Base-by-base conservation (phyloP, 1,284 basidiomycete species). In the Naganishia sp. region DNA sequence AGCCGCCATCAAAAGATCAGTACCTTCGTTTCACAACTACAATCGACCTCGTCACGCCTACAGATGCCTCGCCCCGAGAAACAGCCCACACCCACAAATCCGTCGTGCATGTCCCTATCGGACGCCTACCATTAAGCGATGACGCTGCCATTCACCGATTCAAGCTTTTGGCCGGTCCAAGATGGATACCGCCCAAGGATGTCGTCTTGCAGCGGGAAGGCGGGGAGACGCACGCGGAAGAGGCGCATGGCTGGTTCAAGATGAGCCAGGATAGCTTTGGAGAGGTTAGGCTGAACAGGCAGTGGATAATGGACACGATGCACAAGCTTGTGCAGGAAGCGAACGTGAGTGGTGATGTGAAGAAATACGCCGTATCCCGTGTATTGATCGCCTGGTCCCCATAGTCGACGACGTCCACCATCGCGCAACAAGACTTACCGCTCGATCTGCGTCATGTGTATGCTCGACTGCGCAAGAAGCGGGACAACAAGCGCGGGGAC, bases 181-280 rank as follows among this genome's bases (percentile, higher is more conserved):
- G 92, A 64, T 94, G 92, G 92, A 85, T 87, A 16, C 86, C 86
- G 75, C 25, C 65, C 66, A 25, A 54, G 36, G 13, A 49, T 36
- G 55, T 18, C 16, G 39, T 53, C 0, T 42, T 56, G 28, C 54
- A 53, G 42, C 77, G 70, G 23, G 68, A 75, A 21, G 81, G 83
- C 57, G 57, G 72, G 44, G 70, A 68, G n/a, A 78, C 69, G 28
- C 68, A 72, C 49, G 69, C 80, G 43, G 78, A 78, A 45, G 85
- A 84, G 72, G 83, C 82, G 66, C 84, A 90, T 65, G 91, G 91
- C 10, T 93, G 85, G 79, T 82, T 94, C 75, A 92, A 92, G 80
- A 90, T 94, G 67, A 85, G 89, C 1, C 90, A 89, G 75, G 92
- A 93, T 72, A 85, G 89, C 75, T 92, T 90, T 77, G 86, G 87